phyloP scores from a whole-genome alignment of 352 stramenopile species.

The Phytopythium sindhum region DNA sequence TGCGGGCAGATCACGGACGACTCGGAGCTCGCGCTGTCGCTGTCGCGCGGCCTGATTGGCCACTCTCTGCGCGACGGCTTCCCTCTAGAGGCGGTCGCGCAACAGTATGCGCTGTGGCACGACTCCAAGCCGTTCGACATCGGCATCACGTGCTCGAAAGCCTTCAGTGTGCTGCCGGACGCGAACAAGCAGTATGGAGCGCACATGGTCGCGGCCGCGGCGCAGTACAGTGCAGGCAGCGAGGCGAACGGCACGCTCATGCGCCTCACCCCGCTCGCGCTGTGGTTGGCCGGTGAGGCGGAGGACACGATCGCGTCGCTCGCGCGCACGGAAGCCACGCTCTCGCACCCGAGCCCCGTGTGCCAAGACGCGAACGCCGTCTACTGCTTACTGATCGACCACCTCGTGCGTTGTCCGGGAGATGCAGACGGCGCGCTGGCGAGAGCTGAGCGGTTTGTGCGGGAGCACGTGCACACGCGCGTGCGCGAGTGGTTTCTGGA shows the following conservation, averaged over 20 bases:
- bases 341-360: slow-evolving; percentile 48
- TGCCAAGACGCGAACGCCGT: slow-evolving; percentile 62
- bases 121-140: slow-evolving; percentile 45
- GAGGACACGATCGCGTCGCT: slow-evolving; percentile 26
- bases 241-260: slow-evolving; percentile 59
- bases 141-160: slow-evolving; percentile 42
- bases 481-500: slow-evolving; percentile 42
- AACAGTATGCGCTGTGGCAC: slow-evolving; percentile 34
- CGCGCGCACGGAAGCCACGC: slow-evolving; percentile 31
- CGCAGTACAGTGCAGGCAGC: slow-evolving; percentile 20
- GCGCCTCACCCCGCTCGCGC: slow-evolving; percentile 40
- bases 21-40: slow-evolving; percentile 51
- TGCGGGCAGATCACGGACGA: slow-evolving; percentile 59
- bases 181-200: slow-evolving; percentile 13
- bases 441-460: slow-evolving; percentile 34
- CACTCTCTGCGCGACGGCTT: slow-evolving; percentile 25
- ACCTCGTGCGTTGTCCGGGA: slow-evolving; percentile 35
- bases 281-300: slow-evolving; percentile 27
- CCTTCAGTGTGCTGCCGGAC: slow-evolving; percentile 26
- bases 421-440: slow-evolving; percentile 32
- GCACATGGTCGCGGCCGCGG: slow-evolving; percentile 25
- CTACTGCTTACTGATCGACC: slow-evolving; percentile 48
- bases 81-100: slow-evolving; percentile 34
- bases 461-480: slow-evolving; percentile 14
- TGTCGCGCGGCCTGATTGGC: slow-evolving; percentile 25